Conservation (phyloP, 2,329 filamentous ascomycete species). For the Trichophyton verrucosum region DNA sequence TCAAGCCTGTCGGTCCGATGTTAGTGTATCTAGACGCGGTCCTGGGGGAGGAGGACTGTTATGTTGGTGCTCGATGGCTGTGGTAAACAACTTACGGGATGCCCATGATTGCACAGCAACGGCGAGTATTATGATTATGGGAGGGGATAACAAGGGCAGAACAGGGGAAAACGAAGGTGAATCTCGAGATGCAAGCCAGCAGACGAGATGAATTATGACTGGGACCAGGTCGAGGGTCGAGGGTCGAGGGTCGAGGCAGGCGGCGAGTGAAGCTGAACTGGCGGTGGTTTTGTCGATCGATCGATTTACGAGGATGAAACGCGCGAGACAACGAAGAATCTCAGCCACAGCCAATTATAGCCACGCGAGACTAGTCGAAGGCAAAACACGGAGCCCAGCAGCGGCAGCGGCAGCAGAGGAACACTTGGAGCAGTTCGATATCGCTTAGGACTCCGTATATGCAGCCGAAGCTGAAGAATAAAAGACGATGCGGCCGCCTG, state of each 20-base stretch:
- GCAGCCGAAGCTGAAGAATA: too few species aligned
- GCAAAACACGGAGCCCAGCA: too few species aligned
- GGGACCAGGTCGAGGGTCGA: neutral
- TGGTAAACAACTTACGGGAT: constrained; percentile 26
- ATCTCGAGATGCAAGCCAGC: neutral
- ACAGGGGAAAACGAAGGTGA: neutral
- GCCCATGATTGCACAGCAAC: constrained; percentile 23
- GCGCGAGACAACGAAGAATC: neutral
- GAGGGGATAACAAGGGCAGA: neutral
- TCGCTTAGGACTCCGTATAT: too few species aligned
- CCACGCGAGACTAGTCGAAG: neutral
- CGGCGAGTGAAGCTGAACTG: neutral
- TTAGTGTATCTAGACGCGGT: neutral
- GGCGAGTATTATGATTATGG: neutral
- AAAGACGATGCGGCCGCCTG: too few species aligned
- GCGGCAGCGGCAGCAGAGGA: too few species aligned
- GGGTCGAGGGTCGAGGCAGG: neutral
- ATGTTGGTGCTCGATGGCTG: neutral
- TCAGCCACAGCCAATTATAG: neutral
- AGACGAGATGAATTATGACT: neutral
- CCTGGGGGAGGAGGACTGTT: neutral
- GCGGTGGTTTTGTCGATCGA: too few species aligned
- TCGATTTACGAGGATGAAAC: neutral
- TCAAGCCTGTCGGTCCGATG: neutral
- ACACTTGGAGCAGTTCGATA: too few species aligned